Percentiles rank a stretch among this genome's conserved stretches.
Conservation (phyloP, 1,284 basidiomycete genomes). For the Afroboletus lepidellus region DNA sequence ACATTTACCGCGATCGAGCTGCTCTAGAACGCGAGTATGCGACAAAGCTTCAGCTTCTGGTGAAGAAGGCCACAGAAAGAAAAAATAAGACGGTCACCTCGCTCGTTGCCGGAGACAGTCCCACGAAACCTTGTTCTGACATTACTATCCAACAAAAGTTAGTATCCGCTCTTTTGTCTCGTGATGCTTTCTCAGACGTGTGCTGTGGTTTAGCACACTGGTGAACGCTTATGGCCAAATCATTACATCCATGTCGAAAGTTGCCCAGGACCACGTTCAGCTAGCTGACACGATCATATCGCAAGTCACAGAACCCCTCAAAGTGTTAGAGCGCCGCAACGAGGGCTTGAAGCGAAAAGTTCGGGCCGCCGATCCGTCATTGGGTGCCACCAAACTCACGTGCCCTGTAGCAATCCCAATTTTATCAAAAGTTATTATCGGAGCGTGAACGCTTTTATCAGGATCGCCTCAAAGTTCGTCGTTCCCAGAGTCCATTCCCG, state of each 20-base stretch:
- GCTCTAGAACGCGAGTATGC: constrained; percentile 77
- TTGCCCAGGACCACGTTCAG: constrained; percentile 67
- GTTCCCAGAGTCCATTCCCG: neutral
- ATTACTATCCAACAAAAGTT: constrained; percentile 58
- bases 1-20: constrained; percentile 64
- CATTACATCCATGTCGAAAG: constrained; percentile 55
- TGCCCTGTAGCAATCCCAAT: constrained; percentile 54
- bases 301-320: constrained; percentile 66
- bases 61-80: constrained; percentile 68
- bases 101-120: constrained; percentile 64
- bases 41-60: constrained; percentile 60
- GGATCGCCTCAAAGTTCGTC: constrained; percentile 67
- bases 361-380: constrained; percentile 1
- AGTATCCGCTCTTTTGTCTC: constrained; percentile 4
- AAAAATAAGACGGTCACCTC: constrained; percentile 55
- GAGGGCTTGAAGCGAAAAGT: constrained; percentile 71
- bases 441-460: constrained; percentile 68
- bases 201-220: constrained; percentile 52
- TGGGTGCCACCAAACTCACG: constrained; percentile 11
- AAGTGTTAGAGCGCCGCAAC: constrained; percentile 55
- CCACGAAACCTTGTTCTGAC: constrained; percentile 61
- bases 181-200: constrained; percentile 14
- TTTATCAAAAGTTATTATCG: constrained; percentile 67
- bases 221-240: constrained; percentile 65
- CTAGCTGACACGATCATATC: constrained; percentile 60